Evolutionary conservation across 2,329 filamentous ascomycete species (phyloP).

Genomic region (Teratosphaeria viscida): DNA sequence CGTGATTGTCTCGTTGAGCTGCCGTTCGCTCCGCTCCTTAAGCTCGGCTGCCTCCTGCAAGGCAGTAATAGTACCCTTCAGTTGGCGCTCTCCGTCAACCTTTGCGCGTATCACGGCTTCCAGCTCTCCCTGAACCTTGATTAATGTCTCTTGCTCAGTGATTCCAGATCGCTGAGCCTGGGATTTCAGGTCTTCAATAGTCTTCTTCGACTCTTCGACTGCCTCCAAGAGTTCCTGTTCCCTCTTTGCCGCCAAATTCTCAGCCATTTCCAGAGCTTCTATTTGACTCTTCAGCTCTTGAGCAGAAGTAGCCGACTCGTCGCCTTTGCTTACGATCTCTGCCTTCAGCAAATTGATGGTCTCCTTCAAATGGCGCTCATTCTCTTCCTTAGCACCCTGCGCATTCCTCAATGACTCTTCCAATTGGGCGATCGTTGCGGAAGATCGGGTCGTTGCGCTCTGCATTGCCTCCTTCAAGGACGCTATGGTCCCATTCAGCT

Average conservation of each 20-base stretch:
- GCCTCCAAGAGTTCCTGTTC: neutral
- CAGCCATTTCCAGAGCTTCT: neutral
- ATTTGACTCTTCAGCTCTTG: neutral
- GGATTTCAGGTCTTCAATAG: neutral
- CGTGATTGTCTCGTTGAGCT: neutral
- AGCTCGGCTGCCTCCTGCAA: neutral
- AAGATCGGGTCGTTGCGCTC: conserved; percentile 3
- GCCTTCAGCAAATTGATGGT: neutral
- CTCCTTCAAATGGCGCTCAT: neutral
- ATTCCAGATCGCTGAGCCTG: neutral
- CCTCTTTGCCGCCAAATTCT: neutral
- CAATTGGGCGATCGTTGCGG: conserved; percentile 6
- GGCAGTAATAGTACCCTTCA: neutral
- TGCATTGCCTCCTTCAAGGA: neutral
- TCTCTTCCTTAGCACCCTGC: conserved; percentile 6
- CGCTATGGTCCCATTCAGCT: conserved; percentile 4
- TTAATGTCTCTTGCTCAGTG: neutral
- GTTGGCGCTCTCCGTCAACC: neutral
- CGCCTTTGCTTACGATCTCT: neutral
- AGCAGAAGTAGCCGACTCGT: neutral
- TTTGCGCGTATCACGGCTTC: neutral
- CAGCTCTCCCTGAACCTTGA: neutral
- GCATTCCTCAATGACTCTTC: conserved; percentile 10
- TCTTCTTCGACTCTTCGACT: neutral
- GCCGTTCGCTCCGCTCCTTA: neutral